Evolutionary conservation across 257 asterid species (phyloP), one percentile per base, ranked within the genome.

Genomic region (Lithospermum erythrorhizon): DNA sequence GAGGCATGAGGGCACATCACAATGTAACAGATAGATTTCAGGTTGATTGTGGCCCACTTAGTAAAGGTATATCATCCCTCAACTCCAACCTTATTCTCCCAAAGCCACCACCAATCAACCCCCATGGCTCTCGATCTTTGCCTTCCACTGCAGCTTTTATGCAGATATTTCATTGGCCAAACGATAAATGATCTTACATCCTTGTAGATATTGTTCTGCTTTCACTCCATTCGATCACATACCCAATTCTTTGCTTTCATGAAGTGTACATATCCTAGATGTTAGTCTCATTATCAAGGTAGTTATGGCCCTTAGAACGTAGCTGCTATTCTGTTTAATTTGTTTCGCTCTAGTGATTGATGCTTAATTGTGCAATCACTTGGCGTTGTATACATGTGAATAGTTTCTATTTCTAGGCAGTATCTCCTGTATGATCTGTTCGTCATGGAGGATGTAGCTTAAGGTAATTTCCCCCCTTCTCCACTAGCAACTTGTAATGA

Each of bases 201-300:
- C 25, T 62, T 53, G 37, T 22, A 60, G 61, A 67, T 64, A 19
- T 74, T 61, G 55, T 73, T 61, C 21, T 49, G 29, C 61, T 19
- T 56, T 56, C 67, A 54, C 19, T 53, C 61, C 54, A 23, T 52
- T 57, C 29, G n/a, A 53, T 61, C 55, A 57, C 47, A 18, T 20
- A 64, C 53, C 63, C 37, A 18, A 35, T 58, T 60, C 45, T 25
- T 63, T 57, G 20, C 18, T 21, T 65, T 73, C 67, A 30, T 51
- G 63, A 68, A 68, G 27, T 78, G 83, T 78, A 69, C 68, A 76
- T 77, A 78, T 58, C 30, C 14, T 58, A 55, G 65, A 56, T 66
- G 61, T 55, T 37, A 20, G 57, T 72, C 64, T 72, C 48, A 55
- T 27, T 37, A 56, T 22, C 51, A 37, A 32, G 22, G 53, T 51